Evolutionary conservation across 305 asterid species (phyloP), one percentile per base, ranked within the genome.

Genomic region (Andrographis paniculata): DNA sequence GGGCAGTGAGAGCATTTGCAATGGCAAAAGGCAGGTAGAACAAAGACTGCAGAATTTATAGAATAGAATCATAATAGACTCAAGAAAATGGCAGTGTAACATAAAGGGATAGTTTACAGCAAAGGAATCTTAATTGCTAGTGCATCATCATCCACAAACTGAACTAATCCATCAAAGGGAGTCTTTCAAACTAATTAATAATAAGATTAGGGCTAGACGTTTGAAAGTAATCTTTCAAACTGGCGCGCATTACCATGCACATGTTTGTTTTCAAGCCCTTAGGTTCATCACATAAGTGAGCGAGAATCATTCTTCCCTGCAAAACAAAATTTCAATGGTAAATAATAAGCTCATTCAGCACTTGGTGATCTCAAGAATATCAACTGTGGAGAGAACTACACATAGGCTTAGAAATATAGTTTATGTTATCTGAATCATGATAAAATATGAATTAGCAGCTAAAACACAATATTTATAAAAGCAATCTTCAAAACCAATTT

Each of bases 201-300:
- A n/a, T n/a, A n/a, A n/a, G n/a, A n/a, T n/a, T n/a, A n/a, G n/a
- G n/a, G n/a, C n/a, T n/a, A n/a, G n/a, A n/a, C n/a, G n/a, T n/a
- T n/a, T n/a, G n/a, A n/a, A n/a, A n/a, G n/a, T n/a, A n/a, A 27
- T 24, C 23, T 9, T 17, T 36, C 8, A 33, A 35, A 53, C 64
- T 42, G 60, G 59, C 20, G 37, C 20, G 43, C 80, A 13, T 84
- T n/a, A 88, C 97, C 95, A 84, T 77, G 79, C 95, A 88, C 97
- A 88, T 88, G 65, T 75, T 77, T 57, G 97, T 88, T 79, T 88
- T 88, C 75, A 88, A 74, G 58, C 97, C 97, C 80, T 82, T 88
- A 28, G 97, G 95, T 74, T 88, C 97, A 62, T 88, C 97, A 54
- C 97, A 88, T 48, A 88, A 67, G 70, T 88, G 97, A 52, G 97